Base-by-base conservation (phyloP, 164 flowering plant genomes). In the Annona cherimola region DNA sequence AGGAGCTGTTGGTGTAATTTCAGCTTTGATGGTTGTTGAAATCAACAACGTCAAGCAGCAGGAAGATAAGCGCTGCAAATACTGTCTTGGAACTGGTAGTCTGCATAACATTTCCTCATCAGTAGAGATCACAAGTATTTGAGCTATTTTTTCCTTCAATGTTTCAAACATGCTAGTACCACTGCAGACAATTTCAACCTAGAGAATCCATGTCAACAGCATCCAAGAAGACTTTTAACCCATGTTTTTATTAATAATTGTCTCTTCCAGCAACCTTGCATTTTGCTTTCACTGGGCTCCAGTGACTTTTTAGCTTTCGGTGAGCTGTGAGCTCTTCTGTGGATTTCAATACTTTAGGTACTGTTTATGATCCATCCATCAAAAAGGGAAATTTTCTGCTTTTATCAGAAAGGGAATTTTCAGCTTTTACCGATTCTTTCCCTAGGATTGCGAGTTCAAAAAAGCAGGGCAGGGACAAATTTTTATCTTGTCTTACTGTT, bases 1-100 rank as follows among this genome's bases (percentile, higher is more conserved):
- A 44, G 98, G 99, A 77, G 98, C 97, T 54, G 98, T 95, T 77
- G 99, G 99, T 20, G 98, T 95, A 42, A 93, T 93, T 70, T 95
- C 99, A 54, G 94, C 98, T 42, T 76, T 93, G 84, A 95, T 93
- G 99, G 94, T 91, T 45, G 97, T 95, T 77, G 99, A 95, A 79
- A 81, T 91, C 73, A 95, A 95, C 89, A 95, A 95, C 75, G 99
- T 95, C 66, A 89, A 95, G 78, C 98, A 85, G 77, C 98, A 95
- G 77, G 99, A 95, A 81, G 86, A 88, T 20, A 95, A 93, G 78
- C 82, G 98, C 81, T 95, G 99, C 91, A 95, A 90, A 81, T 95
- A 95, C 77, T 95, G 98, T 75, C 89, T 88, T 64, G 98, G 99
- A 81, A 95, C 99, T 71, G 99, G 99, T 92, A 84, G 35, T 18